Conservation (phyloP, 148 eudicot species). For the Euryodendron excelsum region DNA sequence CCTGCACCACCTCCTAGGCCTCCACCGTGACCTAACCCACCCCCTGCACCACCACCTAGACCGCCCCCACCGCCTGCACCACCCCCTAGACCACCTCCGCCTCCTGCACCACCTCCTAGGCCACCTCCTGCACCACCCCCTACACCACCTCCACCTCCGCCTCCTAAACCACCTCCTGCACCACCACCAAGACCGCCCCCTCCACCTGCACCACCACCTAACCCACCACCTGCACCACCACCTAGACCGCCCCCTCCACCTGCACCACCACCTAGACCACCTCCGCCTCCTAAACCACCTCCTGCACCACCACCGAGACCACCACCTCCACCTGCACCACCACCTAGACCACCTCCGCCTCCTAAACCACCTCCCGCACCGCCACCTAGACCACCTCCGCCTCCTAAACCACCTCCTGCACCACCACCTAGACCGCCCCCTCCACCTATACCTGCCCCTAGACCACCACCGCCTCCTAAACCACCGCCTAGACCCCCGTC, state of each 20-base stretch:
- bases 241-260: not conserved
- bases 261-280: not conserved
- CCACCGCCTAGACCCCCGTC: not conserved
- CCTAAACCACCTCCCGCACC: not conserved
- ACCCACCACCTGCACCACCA: not conserved
- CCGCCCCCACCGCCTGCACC: not conserved
- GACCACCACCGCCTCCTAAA: not conserved
- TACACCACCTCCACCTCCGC: not conserved
- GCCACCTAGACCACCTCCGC: not conserved
- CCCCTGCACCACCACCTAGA: not conserved
- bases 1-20: not conserved
- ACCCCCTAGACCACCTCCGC: not conserved
- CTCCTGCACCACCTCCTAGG: not conserved
- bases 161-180: not conserved
- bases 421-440: not conserved
- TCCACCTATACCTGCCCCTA: not conserved
- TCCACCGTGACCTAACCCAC: slow-evolving; percentile 9
- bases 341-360: not conserved
- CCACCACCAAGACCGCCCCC: not conserved
- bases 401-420: not conserved
- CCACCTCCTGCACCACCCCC: not conserved
- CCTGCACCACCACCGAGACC: not conserved
- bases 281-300: not conserved
- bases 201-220: not conserved
- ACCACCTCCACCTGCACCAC: not conserved